Evolutionary conservation across 1,139 yeast species (phyloP), one percentile per base, ranked within the genome.

Genomic region (Arxiozyma slooffiae): DNA sequence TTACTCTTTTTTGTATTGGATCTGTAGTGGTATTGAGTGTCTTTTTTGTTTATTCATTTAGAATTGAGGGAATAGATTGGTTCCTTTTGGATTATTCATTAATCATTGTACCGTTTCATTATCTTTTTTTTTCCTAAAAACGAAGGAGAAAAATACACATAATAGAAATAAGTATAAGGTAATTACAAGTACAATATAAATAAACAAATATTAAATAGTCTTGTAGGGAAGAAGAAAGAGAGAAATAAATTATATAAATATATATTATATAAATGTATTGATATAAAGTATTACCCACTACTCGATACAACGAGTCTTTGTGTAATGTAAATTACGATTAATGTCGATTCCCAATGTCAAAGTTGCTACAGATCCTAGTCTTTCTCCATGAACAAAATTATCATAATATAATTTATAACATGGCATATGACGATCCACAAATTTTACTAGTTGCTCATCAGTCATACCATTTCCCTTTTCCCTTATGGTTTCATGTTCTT

Each of bases 371-470:
- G 62, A 56, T 1, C 64, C 65, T 46, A 59, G 41, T 20, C 48
- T 51, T 40, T 62, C 63, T 1, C 62, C 55, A 4, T 63, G 56
- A 0, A 62, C 57, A 48, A 84, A 68, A 1, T 70, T 66, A 9
- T 72, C 70, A 60, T 80, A 82, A 63, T 85, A 92, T 23, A 90
- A 61, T 55, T 79, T 77, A 61, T 92, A 92, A 34, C 85, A 78
- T 0, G 96, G 95, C 88, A 86, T 84, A 66, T 92, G 92, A 53
- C 96, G 76, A 55, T 84, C 80, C 8, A 92, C 81, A 70, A 92
- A 92, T 23, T 56, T 55, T 9, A 58, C 64, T 4, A 92, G 95
- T 59, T 84, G 76, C 0, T 65, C 74, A 58, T 86, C 94, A 1
- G 81, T 69, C 97, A 92, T 89, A 0, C 97, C 97, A 1, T 61